Conservation (phyloP, 768 basidiomycete genomes). For the Filobasidium wieringae region DNA sequence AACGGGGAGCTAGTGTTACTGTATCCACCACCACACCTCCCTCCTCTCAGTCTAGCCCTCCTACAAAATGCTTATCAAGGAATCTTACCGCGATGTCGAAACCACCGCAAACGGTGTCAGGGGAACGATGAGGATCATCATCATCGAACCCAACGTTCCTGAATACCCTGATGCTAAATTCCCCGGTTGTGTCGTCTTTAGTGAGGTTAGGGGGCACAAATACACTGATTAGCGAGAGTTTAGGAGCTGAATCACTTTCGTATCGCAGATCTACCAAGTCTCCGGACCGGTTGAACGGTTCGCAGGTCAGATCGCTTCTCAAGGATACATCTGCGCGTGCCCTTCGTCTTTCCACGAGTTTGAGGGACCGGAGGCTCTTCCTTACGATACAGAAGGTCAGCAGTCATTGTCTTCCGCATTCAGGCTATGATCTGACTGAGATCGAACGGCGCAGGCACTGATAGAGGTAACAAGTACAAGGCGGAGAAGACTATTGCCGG, state of each 20-base stretch:
- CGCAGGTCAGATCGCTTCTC: conserved; percentile 73
- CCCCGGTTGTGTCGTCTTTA: conserved; percentile 57
- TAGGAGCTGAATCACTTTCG: neutral
- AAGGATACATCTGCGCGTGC: conserved; percentile 49
- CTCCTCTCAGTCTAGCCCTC: too few relatives aligned
- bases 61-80: conserved; percentile 86
- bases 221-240: neutral
- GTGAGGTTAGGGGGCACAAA: conserved; percentile 47
- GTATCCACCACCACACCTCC: too few relatives aligned
- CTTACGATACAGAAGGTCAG: conserved; percentile 73
- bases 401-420: neutral
- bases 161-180: conserved; percentile 83
- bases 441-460: conserved; percentile 49
- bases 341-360: conserved; percentile 70
- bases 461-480: conserved; percentile 91
- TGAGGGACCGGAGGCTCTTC: conserved; percentile 70
- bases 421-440: neutral
- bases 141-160: conserved; percentile 66
- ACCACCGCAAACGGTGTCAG: conserved; percentile 53
- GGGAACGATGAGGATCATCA: conserved; percentile 63
- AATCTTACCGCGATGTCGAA: conserved; percentile 63
- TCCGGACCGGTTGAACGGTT: conserved; percentile 71
- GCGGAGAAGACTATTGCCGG: conserved; percentile 75
- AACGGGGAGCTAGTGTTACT: too few relatives aligned
- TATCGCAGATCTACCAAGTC: conserved; percentile 51